These are phyloP conservation scores for Acrocalymma vagum DNA, from an alignment of 2,329 filamentous ascomycete species.

Conservation along the genomic window DNA sequence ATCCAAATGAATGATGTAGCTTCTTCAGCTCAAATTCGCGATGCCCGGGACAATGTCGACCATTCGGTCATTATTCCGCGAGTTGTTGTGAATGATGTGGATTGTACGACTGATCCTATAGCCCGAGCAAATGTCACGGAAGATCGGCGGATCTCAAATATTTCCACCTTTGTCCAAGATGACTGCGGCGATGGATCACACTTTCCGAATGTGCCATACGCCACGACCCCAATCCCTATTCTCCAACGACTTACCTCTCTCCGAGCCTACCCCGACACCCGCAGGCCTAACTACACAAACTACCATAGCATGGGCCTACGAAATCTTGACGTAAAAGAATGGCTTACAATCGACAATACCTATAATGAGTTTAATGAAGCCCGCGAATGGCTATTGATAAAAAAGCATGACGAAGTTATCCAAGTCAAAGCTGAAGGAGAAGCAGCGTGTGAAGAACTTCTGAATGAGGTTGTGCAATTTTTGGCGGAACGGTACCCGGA, in stretches of 20 bases:
- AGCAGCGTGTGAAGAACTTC: conserved; percentile 56
- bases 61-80: conserved; percentile 17
- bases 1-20: not conserved
- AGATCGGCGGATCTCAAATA: conserved; percentile 28
- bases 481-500: conserved; percentile 54
- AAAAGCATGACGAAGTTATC: conserved; percentile 52
- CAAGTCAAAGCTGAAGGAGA: conserved; percentile 55
- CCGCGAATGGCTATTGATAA: conserved; percentile 51
- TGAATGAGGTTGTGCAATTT: conserved; percentile 56
- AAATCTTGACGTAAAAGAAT: conserved; percentile 55
- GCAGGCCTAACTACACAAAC: conserved; percentile 3
- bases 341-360: conserved; percentile 58
- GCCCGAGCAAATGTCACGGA: conserved; percentile 25
- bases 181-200: conserved; percentile 39
- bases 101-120: conserved; percentile 12
- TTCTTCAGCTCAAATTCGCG: not conserved
- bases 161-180: conserved; percentile 37
- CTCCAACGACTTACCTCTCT: not conserved
- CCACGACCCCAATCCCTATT: conserved; percentile 14
- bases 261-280: not conserved
- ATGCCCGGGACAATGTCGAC: not conserved
- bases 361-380: conserved; percentile 56
- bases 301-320: conserved; percentile 51
- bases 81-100: conserved; percentile 6
- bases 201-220: conserved; percentile 32